Evolutionary conservation across 1,284 basidiomycete species (phyloP).

Genomic region (Pholiota adiposa): DNA sequence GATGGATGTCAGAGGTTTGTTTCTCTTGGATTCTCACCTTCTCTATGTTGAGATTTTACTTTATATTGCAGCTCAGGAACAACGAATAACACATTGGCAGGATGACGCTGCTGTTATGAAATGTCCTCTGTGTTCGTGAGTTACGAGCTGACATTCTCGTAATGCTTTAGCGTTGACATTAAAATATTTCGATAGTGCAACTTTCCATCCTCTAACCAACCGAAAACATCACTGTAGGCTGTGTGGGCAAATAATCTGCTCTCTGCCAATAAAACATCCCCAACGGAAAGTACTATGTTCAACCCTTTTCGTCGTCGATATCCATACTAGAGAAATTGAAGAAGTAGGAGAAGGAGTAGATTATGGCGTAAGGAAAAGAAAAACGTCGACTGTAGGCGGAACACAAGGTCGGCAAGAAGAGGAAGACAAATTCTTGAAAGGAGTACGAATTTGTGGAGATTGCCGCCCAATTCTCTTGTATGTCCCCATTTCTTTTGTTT

Average conservation of each 20-base stretch:
- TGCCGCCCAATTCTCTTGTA: slow-evolving; percentile 83
- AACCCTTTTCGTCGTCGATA: slow-evolving; percentile 80
- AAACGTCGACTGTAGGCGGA: slow-evolving; percentile 30
- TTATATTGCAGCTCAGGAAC: slow-evolving; percentile 71
- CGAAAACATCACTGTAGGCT: slow-evolving; percentile 97
- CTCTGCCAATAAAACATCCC: slow-evolving; percentile 80
- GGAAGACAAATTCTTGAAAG: slow-evolving; percentile 54
- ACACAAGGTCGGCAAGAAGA: slow-evolving; percentile 30
- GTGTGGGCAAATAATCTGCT: slow-evolving; percentile 93
- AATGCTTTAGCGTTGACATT: background rate
- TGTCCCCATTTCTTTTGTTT: slow-evolving; percentile 33
- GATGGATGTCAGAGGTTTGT: slow-evolving; percentile 62
- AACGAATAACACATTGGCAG: slow-evolving; percentile 95
- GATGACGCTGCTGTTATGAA: slow-evolving; percentile 76
- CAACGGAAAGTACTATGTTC: slow-evolving; percentile 76
- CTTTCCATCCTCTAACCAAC: slow-evolving; percentile 89
- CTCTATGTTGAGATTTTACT: slow-evolving; percentile 6
- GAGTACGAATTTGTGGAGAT: slow-evolving; percentile 82
- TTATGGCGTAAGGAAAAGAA: slow-evolving; percentile 70
- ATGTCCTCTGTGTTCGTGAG: slow-evolving; percentile 88
- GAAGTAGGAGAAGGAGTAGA: slow-evolving; percentile 89
- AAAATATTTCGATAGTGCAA: slow-evolving; percentile 51
- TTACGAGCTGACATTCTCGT: slow-evolving; percentile 17
- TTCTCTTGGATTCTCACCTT: background rate
- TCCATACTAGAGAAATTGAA: slow-evolving; percentile 75